phyloP scores from a whole-genome alignment of 441 rosid species.

The Corymbia calophylla region DNA sequence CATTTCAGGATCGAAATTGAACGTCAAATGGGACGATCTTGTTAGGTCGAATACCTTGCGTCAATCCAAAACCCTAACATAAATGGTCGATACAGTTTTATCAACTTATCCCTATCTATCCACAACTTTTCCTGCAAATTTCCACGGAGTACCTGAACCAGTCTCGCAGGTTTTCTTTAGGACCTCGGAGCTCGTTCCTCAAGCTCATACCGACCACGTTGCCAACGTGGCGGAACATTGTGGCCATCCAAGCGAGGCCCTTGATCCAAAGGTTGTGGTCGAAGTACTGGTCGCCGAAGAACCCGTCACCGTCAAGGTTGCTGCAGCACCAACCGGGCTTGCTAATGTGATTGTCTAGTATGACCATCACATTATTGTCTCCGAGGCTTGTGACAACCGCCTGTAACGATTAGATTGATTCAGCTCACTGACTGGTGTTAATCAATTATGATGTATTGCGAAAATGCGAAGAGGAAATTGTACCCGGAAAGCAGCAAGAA shows the following conservation, averaged over 20 bases:
- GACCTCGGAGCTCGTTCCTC: conserved; percentile 8
- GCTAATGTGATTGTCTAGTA: conserved; percentile 5
- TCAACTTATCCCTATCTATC: not conserved
- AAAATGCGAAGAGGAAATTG: not conserved
- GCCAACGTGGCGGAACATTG: not conserved
- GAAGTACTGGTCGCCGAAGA: not conserved
- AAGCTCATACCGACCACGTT: conserved; percentile 7
- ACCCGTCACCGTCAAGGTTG: not conserved
- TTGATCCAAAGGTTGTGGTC: not conserved
- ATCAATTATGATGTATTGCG: not conserved
- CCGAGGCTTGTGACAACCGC: not conserved
- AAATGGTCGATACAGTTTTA: not conserved
- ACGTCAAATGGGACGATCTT: not conserved
- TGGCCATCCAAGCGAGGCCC: not conserved
- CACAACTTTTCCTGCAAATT: not conserved
- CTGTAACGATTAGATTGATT: not conserved
- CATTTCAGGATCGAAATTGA: not conserved
- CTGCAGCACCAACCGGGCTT: conserved; percentile 8
- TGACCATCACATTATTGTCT: not conserved
- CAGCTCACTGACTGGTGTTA: not conserved
- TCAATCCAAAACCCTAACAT: not conserved
- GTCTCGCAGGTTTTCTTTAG: not conserved
- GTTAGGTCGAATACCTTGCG: not conserved
- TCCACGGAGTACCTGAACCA: not conserved
- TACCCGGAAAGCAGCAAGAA: conserved; percentile 1